Percentiles rank a stretch among this genome's conserved stretches.
phyloP scores from a whole-genome alignment of 1,284 basidiomycete genomes.

The Ganoderma boninense region DNA sequence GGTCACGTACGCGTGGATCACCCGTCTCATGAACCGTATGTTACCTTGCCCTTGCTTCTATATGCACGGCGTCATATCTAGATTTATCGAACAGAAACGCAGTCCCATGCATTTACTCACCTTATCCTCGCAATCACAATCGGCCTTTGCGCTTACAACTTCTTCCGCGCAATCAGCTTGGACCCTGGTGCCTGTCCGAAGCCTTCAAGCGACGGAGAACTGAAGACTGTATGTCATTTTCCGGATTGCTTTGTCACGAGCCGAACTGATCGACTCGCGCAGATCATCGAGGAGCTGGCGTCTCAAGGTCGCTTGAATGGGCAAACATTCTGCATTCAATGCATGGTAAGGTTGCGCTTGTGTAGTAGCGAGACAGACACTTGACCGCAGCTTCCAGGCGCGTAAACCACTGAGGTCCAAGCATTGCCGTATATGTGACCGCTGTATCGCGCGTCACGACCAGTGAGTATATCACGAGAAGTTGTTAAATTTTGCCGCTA shows the following conservation, averaged over 20 bases:
- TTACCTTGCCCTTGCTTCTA: slow-evolving; percentile 15
- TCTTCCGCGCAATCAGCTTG: slow-evolving; percentile 88
- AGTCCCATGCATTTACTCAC: slow-evolving; percentile 80
- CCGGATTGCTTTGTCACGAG: background rate
- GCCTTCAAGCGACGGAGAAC: slow-evolving; percentile 80
- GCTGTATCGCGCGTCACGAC: slow-evolving; percentile 90
- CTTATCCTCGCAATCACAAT: slow-evolving; percentile 78
- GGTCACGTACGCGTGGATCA: slow-evolving; percentile 87
- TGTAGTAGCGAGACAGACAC: no score
- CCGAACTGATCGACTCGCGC: slow-evolving; percentile 9
- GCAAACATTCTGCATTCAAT: slow-evolving; percentile 94
- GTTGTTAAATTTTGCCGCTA: slow-evolving; percentile 1
- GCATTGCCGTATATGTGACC: slow-evolving; percentile 93
- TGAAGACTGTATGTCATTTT: slow-evolving; percentile 73
- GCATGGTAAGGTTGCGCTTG: slow-evolving; percentile 68
- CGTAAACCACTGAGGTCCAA: slow-evolving; percentile 94
- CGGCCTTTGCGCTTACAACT: slow-evolving; percentile 85
- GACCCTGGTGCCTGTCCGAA: slow-evolving; percentile 93
- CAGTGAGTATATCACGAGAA: slow-evolving; percentile 68
- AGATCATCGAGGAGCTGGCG: slow-evolving; percentile 92
- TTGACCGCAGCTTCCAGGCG: slow-evolving; percentile 54
- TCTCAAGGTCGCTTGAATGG: slow-evolving; percentile 91
- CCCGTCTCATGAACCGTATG: slow-evolving; percentile 75
- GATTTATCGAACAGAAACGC: slow-evolving; percentile 58
- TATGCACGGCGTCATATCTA: background rate